Percentiles rank a stretch among this genome's conserved stretches.
Conservation (phyloP, 1,139 yeast species). For the Wickerhamiella pararugosa region DNA sequence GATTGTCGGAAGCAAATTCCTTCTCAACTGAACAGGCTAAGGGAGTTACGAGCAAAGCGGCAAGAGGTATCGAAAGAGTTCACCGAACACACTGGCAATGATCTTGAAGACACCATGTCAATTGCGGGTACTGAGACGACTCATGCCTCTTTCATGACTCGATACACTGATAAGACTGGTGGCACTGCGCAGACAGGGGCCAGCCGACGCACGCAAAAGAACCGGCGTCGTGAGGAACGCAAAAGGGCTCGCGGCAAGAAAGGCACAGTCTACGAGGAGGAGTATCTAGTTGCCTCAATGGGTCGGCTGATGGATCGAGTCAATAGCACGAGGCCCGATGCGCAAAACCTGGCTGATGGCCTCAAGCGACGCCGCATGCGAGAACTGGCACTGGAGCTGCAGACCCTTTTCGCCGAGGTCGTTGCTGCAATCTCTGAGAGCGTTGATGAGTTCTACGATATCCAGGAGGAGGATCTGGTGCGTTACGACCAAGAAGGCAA, state of each 20-base stretch:
- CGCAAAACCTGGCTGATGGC: constrained; percentile 55
- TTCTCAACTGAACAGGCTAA: constrained; percentile 68
- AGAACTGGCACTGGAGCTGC: constrained; percentile 74
- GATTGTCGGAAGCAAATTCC: constrained; percentile 78
- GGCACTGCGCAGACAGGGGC: constrained; percentile 97
- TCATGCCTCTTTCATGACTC: constrained; percentile 81
- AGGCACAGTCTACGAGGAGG: constrained; percentile 95
- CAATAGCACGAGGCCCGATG: constrained; percentile 61
- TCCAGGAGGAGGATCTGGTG: constrained; percentile 44
- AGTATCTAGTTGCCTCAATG: constrained; percentile 73
- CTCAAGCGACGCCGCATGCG: constrained; percentile 56
- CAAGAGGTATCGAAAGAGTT: constrained; percentile 73
- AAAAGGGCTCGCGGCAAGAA: constrained; percentile 94
- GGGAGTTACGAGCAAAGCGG: constrained; percentile 75
- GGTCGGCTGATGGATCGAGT: constrained; percentile 79
- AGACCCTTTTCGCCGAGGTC: constrained; percentile 49
- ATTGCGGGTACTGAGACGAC: constrained; percentile 91
- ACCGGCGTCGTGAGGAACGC: constrained; percentile 86
- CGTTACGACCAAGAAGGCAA: constrained; percentile 82
- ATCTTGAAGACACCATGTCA: constrained; percentile 82
- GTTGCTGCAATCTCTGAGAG: constrained; percentile 40
- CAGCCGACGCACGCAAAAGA: constrained; percentile 79
- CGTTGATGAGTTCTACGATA: constrained; percentile 52
- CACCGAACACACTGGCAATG: constrained; percentile 32
- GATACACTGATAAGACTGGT: constrained; percentile 88